These are phyloP conservation scores for Hymenochaete sp. DNA, from an alignment of 1,284 basidiomycete genomes.

Conservation along the genomic window DNA sequence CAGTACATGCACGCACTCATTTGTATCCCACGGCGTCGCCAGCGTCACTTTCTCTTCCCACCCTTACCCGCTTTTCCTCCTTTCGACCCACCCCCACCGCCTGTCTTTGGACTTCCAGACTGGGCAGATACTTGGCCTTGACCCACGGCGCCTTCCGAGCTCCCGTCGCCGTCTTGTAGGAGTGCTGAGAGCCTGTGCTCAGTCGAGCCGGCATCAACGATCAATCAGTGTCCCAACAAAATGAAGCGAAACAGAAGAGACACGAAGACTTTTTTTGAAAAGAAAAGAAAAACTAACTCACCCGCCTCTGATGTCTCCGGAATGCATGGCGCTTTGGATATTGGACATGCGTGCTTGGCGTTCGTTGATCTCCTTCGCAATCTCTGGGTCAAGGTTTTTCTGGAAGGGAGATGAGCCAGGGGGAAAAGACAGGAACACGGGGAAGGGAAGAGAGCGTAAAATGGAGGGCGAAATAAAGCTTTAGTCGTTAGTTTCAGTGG, in stretches of 20 bases:
- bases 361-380: constrained; percentile 60
- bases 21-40: too few relatives aligned
- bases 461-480: too few relatives aligned
- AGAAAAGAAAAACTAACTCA: constrained; percentile 26
- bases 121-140: constrained; percentile 7
- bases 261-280: too few relatives aligned
- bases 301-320: constrained; percentile 52
- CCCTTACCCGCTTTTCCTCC: constrained; percentile 8
- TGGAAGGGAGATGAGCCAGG: constrained; percentile 23
- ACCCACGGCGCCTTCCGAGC: background rate
- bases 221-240: constrained; percentile 1
- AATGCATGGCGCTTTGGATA: constrained; percentile 50
- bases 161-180: constrained; percentile 1
- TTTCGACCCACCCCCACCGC: background rate
- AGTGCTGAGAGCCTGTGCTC: constrained; percentile 19
- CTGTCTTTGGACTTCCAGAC: constrained; percentile 3
- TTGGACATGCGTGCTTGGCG: constrained; percentile 55
- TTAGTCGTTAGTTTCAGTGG: too few relatives aligned
- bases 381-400: constrained; percentile 76
- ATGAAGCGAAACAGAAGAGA: background rate
- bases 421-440: background rate
- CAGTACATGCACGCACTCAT: too few relatives aligned
- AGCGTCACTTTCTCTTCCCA: constrained; percentile 10
- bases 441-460: background rate
- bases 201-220: background rate